Conservation (phyloP, 176 grass and related monocot genomes). For the Bothriochloa decipiens region DNA sequence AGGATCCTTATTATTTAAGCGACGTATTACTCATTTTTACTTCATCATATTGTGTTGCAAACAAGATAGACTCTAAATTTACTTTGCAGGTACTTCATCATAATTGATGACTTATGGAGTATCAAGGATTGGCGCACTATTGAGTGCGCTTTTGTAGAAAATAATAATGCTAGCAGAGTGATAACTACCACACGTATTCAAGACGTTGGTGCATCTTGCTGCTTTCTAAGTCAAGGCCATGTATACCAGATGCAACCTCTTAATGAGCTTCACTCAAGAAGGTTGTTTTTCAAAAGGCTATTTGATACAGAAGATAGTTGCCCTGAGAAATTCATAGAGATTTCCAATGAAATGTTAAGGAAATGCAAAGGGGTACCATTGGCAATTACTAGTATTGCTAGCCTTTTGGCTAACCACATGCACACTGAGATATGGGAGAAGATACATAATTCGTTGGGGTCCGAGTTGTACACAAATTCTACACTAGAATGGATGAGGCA, state of each 20-base stretch:
- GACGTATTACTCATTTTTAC: background rate
- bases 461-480: slow-evolving; percentile 8
- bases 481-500: slow-evolving; percentile 23
- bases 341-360: background rate
- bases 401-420: slow-evolving; percentile 15
- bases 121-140: background rate
- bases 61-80: background rate
- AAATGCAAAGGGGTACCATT: slow-evolving; percentile 19
- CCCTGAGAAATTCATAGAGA: background rate
- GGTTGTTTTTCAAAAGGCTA: background rate
- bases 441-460: background rate
- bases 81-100: slow-evolving; percentile 2
- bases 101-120: slow-evolving; percentile 16
- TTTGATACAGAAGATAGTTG: background rate
- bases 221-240: background rate
- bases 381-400: slow-evolving; percentile 27
- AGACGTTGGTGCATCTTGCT: background rate
- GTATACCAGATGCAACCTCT: background rate
- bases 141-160: background rate
- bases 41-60: background rate
- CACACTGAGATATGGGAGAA: background rate
- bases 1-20: too few relatives aligned
- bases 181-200: slow-evolving; percentile 8
- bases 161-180: background rate
- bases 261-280: background rate